Percentiles rank a stretch among this genome's conserved stretches.
Evolutionary conservation across 331 rosid species (phyloP).

Genomic region (Rosa hybrid): DNA sequence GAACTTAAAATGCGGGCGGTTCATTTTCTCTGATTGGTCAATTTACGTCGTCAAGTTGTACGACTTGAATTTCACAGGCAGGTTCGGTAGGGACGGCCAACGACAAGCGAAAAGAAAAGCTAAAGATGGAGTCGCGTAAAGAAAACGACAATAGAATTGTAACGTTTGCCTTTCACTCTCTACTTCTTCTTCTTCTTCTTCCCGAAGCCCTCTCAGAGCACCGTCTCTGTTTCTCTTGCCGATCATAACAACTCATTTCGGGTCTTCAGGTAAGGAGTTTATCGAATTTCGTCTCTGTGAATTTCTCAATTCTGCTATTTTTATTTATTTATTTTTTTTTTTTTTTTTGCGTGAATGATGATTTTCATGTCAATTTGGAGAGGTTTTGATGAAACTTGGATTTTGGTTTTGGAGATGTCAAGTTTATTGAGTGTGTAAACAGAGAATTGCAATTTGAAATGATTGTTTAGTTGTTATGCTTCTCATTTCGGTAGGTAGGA

Average conservation of each 20-base stretch:
- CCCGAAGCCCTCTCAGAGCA: neutral
- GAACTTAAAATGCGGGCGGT: neutral
- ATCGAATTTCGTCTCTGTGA: neutral
- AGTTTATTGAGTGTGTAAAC: neutral
- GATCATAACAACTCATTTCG: neutral
- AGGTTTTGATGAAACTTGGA: neutral
- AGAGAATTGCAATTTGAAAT: neutral
- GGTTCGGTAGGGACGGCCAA: neutral
- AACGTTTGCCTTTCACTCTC: conserved; percentile 14
- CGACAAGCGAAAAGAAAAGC: neutral
- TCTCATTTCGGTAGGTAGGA: neutral
- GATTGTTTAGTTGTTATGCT: neutral
- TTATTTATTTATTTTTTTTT: neutral
- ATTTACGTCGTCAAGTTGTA: neutral
- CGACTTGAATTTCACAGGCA: neutral
- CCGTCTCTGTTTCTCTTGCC: neutral
- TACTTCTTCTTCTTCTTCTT: neutral
- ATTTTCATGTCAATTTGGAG: neutral
- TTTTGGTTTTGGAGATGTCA: neutral
- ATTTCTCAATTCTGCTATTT: neutral
- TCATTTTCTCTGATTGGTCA: neutral
- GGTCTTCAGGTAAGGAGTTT: neutral
- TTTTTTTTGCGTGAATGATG: neutral
- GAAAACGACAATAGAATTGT: conserved; percentile 26
- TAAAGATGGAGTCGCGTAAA: neutral